Percentiles rank a stretch among this genome's conserved stretches.
These are phyloP conservation scores for Pseudoturritis turrita DNA, from an alignment of 345 rosid genomes.

Conservation along the genomic window DNA sequence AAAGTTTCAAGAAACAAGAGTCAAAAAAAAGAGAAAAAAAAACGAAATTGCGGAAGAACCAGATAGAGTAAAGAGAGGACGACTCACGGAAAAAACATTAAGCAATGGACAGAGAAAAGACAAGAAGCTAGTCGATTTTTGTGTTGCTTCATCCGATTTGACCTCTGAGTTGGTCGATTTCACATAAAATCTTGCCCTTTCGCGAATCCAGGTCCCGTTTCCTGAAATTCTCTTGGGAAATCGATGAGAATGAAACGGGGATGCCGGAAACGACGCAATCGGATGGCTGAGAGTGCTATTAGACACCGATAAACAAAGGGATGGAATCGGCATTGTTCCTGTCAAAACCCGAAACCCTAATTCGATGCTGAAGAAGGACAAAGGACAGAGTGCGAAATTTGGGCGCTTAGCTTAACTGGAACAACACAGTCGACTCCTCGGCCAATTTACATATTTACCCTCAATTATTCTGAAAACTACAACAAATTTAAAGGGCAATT, in stretches of 20 bases:
- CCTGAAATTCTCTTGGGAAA: not conserved
- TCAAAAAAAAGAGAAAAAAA: not conserved
- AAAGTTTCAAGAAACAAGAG: not conserved
- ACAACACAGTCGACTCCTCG: not conserved
- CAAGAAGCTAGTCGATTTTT: slow-evolving; percentile 42
- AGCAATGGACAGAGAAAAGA: slow-evolving; percentile 80
- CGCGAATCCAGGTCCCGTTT: slow-evolving; percentile 24
- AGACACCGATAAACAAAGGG: not conserved
- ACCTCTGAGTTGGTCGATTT: slow-evolving; percentile 33
- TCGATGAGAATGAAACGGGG: slow-evolving; percentile 3
- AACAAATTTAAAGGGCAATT: too few relatives aligned
- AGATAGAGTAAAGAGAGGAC: not conserved
- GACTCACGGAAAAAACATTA: slow-evolving; percentile 65
- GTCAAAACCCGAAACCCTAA: not conserved
- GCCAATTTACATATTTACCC: not conserved
- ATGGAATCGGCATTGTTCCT: not conserved
- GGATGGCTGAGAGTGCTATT: not conserved
- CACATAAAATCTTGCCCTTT: slow-evolving; percentile 23
- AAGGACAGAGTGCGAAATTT: not conserved
- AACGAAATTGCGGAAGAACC: not conserved
- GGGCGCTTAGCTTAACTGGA: not conserved
- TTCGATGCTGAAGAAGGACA: not conserved
- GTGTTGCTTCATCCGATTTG: not conserved
- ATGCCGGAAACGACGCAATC: slow-evolving; percentile 17
- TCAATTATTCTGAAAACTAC: not conserved